These are phyloP conservation scores for Rhizophagus prolifer DNA, from an alignment of 192 early-diverging fungal genomes.

Conservation along the genomic window DNA sequence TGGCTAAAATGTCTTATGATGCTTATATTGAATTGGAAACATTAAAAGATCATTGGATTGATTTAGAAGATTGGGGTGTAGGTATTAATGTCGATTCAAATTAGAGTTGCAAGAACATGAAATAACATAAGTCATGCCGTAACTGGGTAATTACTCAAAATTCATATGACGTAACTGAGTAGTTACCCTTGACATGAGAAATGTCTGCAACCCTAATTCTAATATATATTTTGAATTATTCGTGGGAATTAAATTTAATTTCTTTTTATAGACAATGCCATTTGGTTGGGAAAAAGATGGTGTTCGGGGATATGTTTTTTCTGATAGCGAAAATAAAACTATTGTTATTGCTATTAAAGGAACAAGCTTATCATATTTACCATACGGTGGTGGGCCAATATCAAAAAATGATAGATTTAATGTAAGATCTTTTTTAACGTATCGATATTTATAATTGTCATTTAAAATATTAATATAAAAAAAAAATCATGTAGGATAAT, in stretches of 20 bases:
- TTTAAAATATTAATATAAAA: neutral
- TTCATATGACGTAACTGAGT: no score
- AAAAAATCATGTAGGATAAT: conserved; percentile 64
- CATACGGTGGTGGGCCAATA: conserved; percentile 60
- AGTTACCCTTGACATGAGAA: no score
- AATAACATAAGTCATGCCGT: no score
- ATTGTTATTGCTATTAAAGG: conserved; percentile 87
- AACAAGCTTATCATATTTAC: conserved; percentile 44
- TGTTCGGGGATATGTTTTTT: conserved; percentile 85
- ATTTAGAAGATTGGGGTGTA: conserved; percentile 62
- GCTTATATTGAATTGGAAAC: conserved; percentile 67
- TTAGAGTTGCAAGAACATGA: no score
- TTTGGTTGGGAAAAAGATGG: conserved; percentile 69
- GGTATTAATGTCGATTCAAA: no score
- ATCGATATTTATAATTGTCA: neutral
- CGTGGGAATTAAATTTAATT: neutral
- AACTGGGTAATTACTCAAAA: no score
- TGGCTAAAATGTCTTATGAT: conserved; percentile 80
- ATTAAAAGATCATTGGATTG: conserved; percentile 57
- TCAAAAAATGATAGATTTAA: conserved; percentile 73
- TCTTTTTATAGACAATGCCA: conserved; percentile 23
- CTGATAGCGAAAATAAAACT: conserved; percentile 57
- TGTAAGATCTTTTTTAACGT: conserved; percentile 33
- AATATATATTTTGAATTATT: neutral
- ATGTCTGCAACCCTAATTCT: no score